A percentile compares a stretch with the other conserved stretches of the same genome.
Conservation (phyloP, 1,139 yeast species). For the Kurtzmaniella natalensis region DNA sequence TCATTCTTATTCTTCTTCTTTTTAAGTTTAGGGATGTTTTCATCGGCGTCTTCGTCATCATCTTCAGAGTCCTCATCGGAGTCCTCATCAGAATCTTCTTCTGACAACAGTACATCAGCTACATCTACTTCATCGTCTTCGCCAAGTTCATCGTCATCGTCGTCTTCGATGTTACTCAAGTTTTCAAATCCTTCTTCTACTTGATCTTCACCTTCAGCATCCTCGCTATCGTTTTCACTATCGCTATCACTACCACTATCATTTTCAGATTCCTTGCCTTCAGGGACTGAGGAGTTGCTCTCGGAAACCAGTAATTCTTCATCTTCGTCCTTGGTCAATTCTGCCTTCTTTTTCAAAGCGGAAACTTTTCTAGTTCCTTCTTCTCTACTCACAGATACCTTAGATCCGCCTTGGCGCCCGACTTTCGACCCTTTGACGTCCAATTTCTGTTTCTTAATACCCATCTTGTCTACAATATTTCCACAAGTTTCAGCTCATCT, state of each 20-base stretch:
- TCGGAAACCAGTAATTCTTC: no score
- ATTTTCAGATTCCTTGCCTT: constrained; percentile 4
- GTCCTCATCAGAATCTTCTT: constrained; percentile 12
- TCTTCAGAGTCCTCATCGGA: constrained; percentile 22
- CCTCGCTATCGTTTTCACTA: background rate
- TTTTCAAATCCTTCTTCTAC: constrained; percentile 5
- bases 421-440: constrained; percentile 1
- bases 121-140: constrained; percentile 14
- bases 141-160: constrained; percentile 8
- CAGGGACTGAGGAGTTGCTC: background rate
- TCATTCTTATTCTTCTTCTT: constrained; percentile 55
- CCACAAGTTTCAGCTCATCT: constrained; percentile 6
- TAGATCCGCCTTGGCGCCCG: background rate
- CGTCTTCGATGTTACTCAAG: constrained; percentile 4
- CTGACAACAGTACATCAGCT: constrained; percentile 10
- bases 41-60: constrained; percentile 22
- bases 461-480: constrained; percentile 1
- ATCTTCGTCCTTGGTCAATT: no score
- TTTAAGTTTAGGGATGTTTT: constrained; percentile 39
- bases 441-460: constrained; percentile 7
- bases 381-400: background rate
- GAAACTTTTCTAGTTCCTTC: background rate
- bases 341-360: background rate
- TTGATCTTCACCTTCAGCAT: background rate
- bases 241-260: constrained; percentile 5